Evolutionary conservation across 2,329 filamentous ascomycete species (phyloP).

Genomic region (Fusarium sublunatum): DNA sequence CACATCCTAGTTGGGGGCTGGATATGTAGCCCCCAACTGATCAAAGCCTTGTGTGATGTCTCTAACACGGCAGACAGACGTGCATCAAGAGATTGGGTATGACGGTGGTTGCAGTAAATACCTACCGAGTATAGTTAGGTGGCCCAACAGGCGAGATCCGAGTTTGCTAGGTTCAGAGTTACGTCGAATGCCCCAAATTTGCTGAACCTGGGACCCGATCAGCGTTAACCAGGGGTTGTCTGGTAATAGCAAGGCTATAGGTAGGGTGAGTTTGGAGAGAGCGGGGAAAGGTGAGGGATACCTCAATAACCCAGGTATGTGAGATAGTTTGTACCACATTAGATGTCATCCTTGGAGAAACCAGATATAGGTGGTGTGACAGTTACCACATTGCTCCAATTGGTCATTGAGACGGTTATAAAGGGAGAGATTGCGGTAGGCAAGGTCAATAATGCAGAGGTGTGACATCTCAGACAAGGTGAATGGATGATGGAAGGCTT

Average conservation of each 20-base stretch:
- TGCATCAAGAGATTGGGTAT: not conserved
- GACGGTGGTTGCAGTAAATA: not conserved
- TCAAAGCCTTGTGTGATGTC: not conserved
- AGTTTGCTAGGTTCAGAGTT: slow-evolving; percentile 5
- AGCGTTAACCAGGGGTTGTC: slow-evolving; percentile 1
- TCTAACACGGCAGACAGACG: not conserved
- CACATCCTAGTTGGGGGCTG: not conserved
- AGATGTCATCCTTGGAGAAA: slow-evolving; percentile 6
- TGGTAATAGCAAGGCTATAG: not conserved
- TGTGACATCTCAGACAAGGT: slow-evolving; percentile 1
- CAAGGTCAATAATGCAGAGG: not conserved
- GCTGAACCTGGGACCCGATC: not conserved
- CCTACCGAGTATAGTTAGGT: slow-evolving; percentile 2
- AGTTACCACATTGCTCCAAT: not conserved
- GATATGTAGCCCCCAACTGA: not conserved
- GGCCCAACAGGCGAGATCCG: slow-evolving; percentile 11
- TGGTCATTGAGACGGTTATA: not conserved
- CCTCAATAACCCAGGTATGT: not conserved
- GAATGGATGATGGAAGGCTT: not conserved
- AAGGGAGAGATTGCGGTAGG: not conserved
- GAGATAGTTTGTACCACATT: not conserved
- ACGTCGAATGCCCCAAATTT: slow-evolving; percentile 2
- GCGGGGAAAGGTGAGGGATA: slow-evolving; percentile 1
- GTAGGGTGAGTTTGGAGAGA: not conserved
- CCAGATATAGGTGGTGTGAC: not conserved